Evolutionary conservation across 495 filamentous ascomycete genomes (phyloP), one percentile per base, ranked within the genome.

Genomic region (Achaetomiella virescens): DNA sequence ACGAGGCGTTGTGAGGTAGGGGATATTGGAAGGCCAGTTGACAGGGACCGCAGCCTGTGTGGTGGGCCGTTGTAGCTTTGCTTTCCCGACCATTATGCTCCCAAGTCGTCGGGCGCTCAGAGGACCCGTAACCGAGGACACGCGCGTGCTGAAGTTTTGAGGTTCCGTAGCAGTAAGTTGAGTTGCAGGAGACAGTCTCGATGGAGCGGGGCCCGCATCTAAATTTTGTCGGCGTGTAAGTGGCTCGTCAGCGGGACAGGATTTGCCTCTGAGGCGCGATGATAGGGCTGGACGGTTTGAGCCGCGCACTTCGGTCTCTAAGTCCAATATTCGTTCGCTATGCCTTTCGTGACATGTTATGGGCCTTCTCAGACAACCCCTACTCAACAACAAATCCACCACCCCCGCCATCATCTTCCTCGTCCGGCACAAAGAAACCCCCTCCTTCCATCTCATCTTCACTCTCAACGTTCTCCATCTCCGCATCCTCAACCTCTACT

Each of bases 1-100:
- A 81, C 15, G 57, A 58, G 5, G 81, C 18, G 62, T 52, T 0
- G 64, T 72, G 33, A 87, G 72, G 64, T 85, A 88, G 1, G 72
- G 64, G 40, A 83, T 58, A 31, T 70, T 51, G 4, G 66, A 12
- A 8, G 85, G 84, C 85, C 85, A 88, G 63, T 81, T 81, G 59
- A 70, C 71, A 1, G 81, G 81, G n/a, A 59, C 35, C 1, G 31
- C 9, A 9, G 27, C 27, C 27, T 31, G 37, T 55, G 31, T 8
- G 51, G 48, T 21, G 35, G 55, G 44, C 12, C 51, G n/a, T n/a
- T 35, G 40, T 33, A 36, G 17, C 48, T 52, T 47, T n/a, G 49
- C 38, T 51, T 24, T 29, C 29, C 15, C 7, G 38, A 6, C 10
- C 46, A 50, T 55, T 27, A 14, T 49, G 1, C 10, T 31, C 15